Evolutionary conservation across 768 basidiomycete species (phyloP).

Genomic region (Tephrocybe sp.): DNA sequence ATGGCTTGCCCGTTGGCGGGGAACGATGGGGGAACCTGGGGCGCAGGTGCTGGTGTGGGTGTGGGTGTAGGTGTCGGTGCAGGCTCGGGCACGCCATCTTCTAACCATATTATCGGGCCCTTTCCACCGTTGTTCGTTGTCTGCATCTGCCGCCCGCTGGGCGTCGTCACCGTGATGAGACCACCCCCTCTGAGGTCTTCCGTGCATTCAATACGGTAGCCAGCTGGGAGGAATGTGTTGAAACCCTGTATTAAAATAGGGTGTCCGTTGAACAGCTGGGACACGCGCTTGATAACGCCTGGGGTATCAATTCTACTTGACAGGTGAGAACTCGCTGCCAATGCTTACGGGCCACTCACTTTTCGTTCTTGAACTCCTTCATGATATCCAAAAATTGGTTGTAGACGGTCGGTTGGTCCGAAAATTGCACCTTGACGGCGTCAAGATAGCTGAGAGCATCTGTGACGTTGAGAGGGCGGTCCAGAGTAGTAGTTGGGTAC

Average conservation of each 20-base stretch:
- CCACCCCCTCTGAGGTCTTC: conserved; percentile 65
- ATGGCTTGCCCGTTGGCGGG: conserved; percentile 48
- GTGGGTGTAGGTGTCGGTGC: conserved; percentile 11
- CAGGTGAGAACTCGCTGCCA: not conserved
- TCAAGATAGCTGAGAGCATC: conserved; percentile 93
- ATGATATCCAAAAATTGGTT: conserved; percentile 95
- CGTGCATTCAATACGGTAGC: conserved; percentile 89
- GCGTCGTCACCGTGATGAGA: conserved; percentile 78
- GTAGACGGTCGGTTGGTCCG: conserved; percentile 92
- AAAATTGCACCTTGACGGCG: conserved; percentile 89
- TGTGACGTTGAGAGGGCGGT: conserved; percentile 87
- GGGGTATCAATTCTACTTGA: conserved; percentile 88
- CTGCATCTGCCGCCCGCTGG: conserved; percentile 62
- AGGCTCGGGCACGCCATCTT: conserved; percentile 13
- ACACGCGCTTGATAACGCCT: conserved; percentile 94
- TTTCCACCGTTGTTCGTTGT: conserved; percentile 48
- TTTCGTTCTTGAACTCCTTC: conserved; percentile 98
- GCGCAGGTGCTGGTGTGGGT: too few species aligned
- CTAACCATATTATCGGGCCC: conserved; percentile 38
- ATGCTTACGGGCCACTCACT: conserved; percentile 43
- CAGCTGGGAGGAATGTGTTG: conserved; percentile 94
- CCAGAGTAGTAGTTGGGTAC: conserved; percentile 28
- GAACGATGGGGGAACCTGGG: conserved; percentile 31
- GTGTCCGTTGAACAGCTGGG: conserved; percentile 88
- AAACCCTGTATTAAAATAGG: conserved; percentile 94